Evolutionary conservation across 2,329 filamentous ascomycete genomes (phyloP).

Genomic region (Paraconiothyrium brasiliense): DNA sequence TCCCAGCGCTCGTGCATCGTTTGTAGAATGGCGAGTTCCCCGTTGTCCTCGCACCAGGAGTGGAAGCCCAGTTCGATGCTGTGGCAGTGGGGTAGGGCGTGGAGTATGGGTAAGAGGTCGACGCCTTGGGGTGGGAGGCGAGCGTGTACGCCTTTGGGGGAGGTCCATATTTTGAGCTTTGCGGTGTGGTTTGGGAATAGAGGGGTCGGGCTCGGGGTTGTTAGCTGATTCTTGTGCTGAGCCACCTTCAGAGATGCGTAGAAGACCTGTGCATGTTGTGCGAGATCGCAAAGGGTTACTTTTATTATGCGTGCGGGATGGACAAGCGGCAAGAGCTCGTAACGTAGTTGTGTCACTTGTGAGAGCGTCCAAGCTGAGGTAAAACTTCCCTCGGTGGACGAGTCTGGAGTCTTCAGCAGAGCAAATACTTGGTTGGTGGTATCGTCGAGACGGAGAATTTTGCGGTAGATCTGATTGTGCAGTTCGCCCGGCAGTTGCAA

Average conservation of each 20-base stretch:
- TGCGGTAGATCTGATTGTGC: not conserved
- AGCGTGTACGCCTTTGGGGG: not conserved
- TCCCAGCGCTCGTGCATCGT: not conserved
- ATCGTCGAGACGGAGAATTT: not conserved
- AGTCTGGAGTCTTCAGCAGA: not conserved
- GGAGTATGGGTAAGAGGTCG: not conserved
- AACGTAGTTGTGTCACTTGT: not conserved
- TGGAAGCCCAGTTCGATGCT: not conserved
- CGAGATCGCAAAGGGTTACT: not conserved
- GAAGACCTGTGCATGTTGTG: not conserved
- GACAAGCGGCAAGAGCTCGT: not conserved
- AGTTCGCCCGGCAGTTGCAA: conserved; percentile 1
- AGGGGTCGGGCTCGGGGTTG: not conserved
- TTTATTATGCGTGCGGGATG: not conserved
- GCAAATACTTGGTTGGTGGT: not conserved
- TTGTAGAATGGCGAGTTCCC: not conserved
- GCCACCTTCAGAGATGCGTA: not conserved
- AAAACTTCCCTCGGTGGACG: not conserved
- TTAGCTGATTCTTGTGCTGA: not conserved
- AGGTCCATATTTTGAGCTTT: not conserved
- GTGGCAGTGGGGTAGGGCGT: not conserved
- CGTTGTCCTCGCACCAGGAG: not conserved
- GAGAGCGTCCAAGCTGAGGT: not conserved
- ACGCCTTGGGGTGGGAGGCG: not conserved
- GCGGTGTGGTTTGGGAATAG: not conserved